Percentiles rank a stretch among this genome's conserved stretches.
These are phyloP conservation scores for Pichia nanzhaoensis DNA, from an alignment of 805 yeast species.

Conservation along the genomic window DNA sequence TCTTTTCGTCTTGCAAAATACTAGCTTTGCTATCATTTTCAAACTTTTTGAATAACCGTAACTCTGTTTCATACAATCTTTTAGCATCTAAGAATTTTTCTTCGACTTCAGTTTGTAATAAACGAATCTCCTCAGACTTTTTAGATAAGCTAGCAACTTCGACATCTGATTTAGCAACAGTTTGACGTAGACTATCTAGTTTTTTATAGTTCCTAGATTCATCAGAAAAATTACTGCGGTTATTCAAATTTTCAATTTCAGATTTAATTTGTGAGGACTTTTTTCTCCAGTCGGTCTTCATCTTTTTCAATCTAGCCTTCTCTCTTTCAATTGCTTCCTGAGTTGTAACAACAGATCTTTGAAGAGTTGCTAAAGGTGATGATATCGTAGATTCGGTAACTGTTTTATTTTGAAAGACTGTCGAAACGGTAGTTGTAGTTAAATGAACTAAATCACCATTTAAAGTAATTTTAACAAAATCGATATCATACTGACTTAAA, in stretches of 20 bases:
- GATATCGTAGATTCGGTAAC: constrained; percentile 30
- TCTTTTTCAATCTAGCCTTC: constrained; percentile 47
- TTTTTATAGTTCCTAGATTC: constrained; percentile 53
- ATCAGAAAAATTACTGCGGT: constrained; percentile 40
- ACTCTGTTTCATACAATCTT: constrained; percentile 32
- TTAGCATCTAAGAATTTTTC: constrained; percentile 34
- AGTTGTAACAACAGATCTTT: constrained; percentile 59
- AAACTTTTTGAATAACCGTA: constrained; percentile 28
- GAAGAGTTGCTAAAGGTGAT: constrained; percentile 57
- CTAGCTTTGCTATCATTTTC: constrained; percentile 26
- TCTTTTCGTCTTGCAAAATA: constrained; percentile 19
- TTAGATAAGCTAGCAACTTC: constrained; percentile 32
- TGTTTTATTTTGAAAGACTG: constrained; percentile 28
- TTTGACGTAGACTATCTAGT: constrained; percentile 43
- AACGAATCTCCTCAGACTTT: constrained; percentile 28
- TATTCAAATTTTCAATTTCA: constrained; percentile 50
- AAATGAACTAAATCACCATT: constrained; percentile 26
- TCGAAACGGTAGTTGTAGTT: constrained; percentile 30
- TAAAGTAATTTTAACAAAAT: constrained; percentile 33
- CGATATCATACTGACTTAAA: constrained; percentile 55
- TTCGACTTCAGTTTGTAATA: constrained; percentile 33
- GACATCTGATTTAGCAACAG: constrained; percentile 35
- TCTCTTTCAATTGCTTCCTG: constrained; percentile 54
- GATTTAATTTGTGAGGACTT: constrained; percentile 42
- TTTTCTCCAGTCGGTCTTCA: constrained; percentile 53